Percentiles rank a stretch among this genome's conserved stretches.
Evolutionary conservation across 495 filamentous ascomycete species (phyloP).

Genomic region (Delitschia confertaspora): DNA sequence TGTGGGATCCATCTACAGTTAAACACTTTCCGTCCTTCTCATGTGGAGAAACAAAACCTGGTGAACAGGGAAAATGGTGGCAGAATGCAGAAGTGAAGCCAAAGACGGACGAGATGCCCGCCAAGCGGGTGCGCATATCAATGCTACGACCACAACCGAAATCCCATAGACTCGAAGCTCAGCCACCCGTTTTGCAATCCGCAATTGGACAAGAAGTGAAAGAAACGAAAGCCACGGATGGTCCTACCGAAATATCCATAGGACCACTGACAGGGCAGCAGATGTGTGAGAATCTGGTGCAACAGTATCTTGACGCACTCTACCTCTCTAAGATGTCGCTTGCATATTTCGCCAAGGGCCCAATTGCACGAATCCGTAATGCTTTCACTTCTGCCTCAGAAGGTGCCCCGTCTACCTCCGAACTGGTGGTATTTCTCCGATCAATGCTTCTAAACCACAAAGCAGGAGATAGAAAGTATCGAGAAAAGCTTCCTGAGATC

Average conservation of each 20-base stretch:
- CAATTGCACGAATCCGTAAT: slow-evolving; percentile 75
- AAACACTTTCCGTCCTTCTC: slow-evolving; percentile 1
- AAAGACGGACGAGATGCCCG: slow-evolving; percentile 2
- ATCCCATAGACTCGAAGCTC: neutral
- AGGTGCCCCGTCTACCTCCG: slow-evolving; percentile 29
- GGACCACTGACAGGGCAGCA: slow-evolving; percentile 45
- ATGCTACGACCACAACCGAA: slow-evolving; percentile 18
- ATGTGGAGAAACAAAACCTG: neutral
- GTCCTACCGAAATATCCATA: neutral
- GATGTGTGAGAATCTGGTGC: slow-evolving; percentile 57
- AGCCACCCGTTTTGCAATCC: neutral
- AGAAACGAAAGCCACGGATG: neutral
- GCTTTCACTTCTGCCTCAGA: slow-evolving; percentile 56
- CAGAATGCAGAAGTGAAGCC: slow-evolving; percentile 9
- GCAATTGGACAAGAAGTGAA: neutral
- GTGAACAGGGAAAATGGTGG: slow-evolving; percentile 18
- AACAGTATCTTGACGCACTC: slow-evolving; percentile 78
- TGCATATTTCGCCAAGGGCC: slow-evolving; percentile 96
- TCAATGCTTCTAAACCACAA: slow-evolving; percentile 61
- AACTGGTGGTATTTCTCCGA: slow-evolving; percentile 60
- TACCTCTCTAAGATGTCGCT: slow-evolving; percentile 89
- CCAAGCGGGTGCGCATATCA: slow-evolving; percentile 15
- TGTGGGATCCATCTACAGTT: slow-evolving; percentile 20
- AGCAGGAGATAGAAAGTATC: slow-evolving; percentile 81
- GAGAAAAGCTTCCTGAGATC: slow-evolving; percentile 60